Evolutionary conservation across 805 yeast genomes (phyloP), one percentile per base, ranked within the genome.

Genomic region (Metschnikowia reukaufii): DNA sequence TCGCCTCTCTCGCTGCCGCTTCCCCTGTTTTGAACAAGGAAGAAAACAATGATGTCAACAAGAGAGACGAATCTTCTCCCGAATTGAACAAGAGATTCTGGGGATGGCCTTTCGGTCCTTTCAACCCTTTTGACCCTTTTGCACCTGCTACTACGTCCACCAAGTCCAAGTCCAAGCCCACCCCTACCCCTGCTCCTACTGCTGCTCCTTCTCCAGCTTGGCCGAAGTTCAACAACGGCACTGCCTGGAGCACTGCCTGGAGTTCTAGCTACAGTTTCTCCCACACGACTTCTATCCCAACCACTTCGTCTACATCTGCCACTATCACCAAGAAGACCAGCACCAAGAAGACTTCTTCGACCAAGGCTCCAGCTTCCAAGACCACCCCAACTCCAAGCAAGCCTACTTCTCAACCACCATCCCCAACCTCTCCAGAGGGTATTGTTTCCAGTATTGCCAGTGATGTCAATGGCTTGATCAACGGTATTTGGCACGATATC

Each of bases 1-100:
- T 48, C 30, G 45, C 48, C 21, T 33, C 54, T 20, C 5, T 39
- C n/a, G 52, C 54, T 15, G 44, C 47, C 25, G 52, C 54, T 30
- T 21, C 49, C 15, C 54, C 54, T 1, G 34, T 50, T 25, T 25
- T 25, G 12, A 25, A 25, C 29, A 25, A 25, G 29, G 29, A 25
- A 27, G 36, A 23, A 9, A 9, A 9, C 29, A 4, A 25, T 4
- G 29, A 9, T 25, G 29, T 25, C 7, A 13, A 7, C 18, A 18
- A 37, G 20, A 6, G 42, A 44, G 25, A 44, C 36, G 16, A 44
- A 42, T 19, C 36, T 36, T 17, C 33, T 29, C 34, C 30, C 18
- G 8, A 19, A 32, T 18, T 16, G 31, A 8, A 16, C 33, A 15
- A 18, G 41, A n/a, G 36, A 42, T 15, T 17, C 29, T 31, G 12